phyloP scores from a whole-genome alignment of 768 basidiomycete genomes.

The Lentinula guzmanii region DNA sequence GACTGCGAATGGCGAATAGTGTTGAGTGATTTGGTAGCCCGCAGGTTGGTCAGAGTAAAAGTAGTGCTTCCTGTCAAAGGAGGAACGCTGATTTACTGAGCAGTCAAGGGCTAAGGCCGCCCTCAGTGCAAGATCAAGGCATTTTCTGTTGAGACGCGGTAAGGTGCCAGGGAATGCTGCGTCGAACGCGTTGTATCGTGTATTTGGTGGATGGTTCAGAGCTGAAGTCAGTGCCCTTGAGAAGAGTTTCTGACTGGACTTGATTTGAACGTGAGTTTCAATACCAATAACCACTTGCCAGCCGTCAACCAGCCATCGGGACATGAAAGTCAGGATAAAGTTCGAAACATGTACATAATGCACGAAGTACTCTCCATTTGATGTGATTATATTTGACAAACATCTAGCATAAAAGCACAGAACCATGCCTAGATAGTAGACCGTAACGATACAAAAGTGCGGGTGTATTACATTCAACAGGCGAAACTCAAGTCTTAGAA shows the following conservation, averaged over 20 bases:
- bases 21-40: slow-evolving; percentile 97
- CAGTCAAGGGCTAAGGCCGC: slow-evolving; percentile 75
- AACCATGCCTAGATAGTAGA: neutral
- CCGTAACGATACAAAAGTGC: neutral
- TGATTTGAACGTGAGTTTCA: slow-evolving; percentile 94
- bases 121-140: slow-evolving; percentile 74
- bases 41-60: slow-evolving; percentile 93
- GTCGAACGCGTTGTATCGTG: slow-evolving; percentile 70
- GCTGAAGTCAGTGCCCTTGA: slow-evolving; percentile 44
- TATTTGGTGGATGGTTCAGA: slow-evolving; percentile 57
- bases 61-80: slow-evolving; percentile 97
- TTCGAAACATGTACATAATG: too few species aligned
- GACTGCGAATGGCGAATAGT: slow-evolving; percentile 70
- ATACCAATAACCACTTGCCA: slow-evolving; percentile 92
- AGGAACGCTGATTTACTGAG: slow-evolving; percentile 59
- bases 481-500: neutral
- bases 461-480: neutral
- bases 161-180: slow-evolving; percentile 92
- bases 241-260: slow-evolving; percentile 83
- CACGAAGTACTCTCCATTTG: too few species aligned
- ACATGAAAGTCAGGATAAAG: slow-evolving; percentile 4
- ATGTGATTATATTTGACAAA: neutral
- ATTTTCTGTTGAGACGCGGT: slow-evolving; percentile 63
- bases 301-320: slow-evolving; percentile 27
- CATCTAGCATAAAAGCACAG: neutral